Evolutionary conservation across 108 stramenopile species (phyloP), one percentile per base, ranked within the genome.

Genomic region (Licmophora abbreviata): DNA sequence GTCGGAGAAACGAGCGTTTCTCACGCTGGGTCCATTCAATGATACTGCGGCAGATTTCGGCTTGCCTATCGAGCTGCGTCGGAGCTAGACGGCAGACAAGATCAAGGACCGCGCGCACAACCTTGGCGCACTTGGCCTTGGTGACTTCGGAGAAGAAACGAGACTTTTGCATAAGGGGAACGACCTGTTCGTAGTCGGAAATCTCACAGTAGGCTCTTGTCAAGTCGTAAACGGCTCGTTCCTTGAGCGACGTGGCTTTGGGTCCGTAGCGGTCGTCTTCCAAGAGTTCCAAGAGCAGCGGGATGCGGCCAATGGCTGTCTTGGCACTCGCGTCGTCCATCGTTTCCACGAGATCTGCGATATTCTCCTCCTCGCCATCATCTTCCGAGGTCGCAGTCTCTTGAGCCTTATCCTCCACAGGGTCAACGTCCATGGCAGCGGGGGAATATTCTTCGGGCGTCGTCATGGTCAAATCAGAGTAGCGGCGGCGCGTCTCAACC

Each of bases 41-140:
- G 42, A 93, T 90, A 38, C 81, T 79, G 21, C 73, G 52, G 57
- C 95, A 97, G 8, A 99, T 81, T 44, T 85, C 61, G 21, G 66
- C 71, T 58, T 91, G 89, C 81, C 95, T 82, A 25, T 84, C 88
- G 17, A 88, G 58, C 14, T 86, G 73, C 26, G 82, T 68, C 5
- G 97, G 95, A 8, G 83, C 80, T 45, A 93, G 71, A 38, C 58
- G 52, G 49, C 87, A 88, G 12, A 97, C 95, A 52, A 94, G 81
- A 42, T 99, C 97, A 18, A 99, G 68, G n/a, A 98, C 79, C 43
- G 80, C 76, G n/a, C 90, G 79, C 12, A 92, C 95, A 11, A 99
- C 92, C 77, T 98, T 98, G 60, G 99, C 99, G 27, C 88, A 91
- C 60, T 95, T 95, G 33, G 99, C 97, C 78, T 98, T 98, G 61